Percentiles rank a stretch among this genome's conserved stretches.
phyloP scores from a whole-genome alignment of 345 rosid genomes.

The Citrus inodora region DNA sequence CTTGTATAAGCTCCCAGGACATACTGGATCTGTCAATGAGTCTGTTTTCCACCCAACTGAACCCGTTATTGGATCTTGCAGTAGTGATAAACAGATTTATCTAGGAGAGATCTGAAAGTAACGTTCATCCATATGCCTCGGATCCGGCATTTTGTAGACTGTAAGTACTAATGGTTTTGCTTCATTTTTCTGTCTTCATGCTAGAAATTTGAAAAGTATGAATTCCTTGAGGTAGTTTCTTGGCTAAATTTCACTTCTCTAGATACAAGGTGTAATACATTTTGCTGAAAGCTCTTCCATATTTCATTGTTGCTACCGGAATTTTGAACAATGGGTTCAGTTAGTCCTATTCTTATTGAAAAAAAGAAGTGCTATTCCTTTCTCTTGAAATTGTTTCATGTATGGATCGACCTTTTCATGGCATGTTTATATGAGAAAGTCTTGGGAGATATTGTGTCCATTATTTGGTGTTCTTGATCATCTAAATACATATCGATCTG shows the following conservation, averaged over 20 bases:
- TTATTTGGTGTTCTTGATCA: too few relatives aligned
- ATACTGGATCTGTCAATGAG: constrained; percentile 88
- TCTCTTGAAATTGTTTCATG: too few relatives aligned
- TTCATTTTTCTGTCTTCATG: background rate
- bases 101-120: constrained; percentile 75
- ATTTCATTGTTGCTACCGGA: background rate
- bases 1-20: constrained; percentile 95
- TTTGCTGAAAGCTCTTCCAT: constrained; percentile 1
- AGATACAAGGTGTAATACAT: background rate
- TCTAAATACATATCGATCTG: too few relatives aligned
- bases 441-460: too few relatives aligned
- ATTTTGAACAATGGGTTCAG: background rate
- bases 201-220: background rate
- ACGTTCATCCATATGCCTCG: background rate
- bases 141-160: background rate
- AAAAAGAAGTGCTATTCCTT: too few relatives aligned
- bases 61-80: constrained; percentile 91
- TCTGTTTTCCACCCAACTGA: constrained; percentile 79
- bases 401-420: too few relatives aligned
- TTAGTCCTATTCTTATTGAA: too few relatives aligned
- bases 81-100: constrained; percentile 92
- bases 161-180: constrained; percentile 2
- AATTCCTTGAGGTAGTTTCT: constrained; percentile 8
- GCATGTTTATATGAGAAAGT: too few relatives aligned
- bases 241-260: constrained; percentile 2